These are phyloP conservation scores for Astrephomene gubernaculifera DNA, from an alignment of 139 green algal genomes.

Conservation along the genomic window DNA sequence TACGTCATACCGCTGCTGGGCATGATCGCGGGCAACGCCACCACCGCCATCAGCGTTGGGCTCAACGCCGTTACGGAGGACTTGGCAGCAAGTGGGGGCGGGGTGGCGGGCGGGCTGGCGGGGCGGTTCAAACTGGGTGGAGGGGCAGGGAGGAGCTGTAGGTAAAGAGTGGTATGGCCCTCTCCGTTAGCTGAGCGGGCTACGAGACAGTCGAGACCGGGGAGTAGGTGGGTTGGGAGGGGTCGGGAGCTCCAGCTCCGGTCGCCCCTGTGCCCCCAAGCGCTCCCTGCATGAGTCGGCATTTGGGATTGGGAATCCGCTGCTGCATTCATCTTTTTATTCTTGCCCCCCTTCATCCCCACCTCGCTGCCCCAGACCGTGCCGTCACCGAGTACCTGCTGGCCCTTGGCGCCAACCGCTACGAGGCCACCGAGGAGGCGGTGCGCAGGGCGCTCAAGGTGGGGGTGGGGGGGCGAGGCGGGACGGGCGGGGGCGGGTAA, in stretches of 20 bases:
- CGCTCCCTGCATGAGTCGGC: too few relatives aligned
- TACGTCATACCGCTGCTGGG: slow-evolving; percentile 80
- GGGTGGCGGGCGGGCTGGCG: too few relatives aligned
- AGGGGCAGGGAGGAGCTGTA: not conserved
- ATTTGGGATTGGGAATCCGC: too few relatives aligned
- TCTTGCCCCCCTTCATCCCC: too few relatives aligned
- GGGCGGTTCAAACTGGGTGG: too few relatives aligned
- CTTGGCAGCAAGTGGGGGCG: slow-evolving; percentile 59
- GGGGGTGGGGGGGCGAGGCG: too few relatives aligned
- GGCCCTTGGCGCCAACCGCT: slow-evolving; percentile 78
- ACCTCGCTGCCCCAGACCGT: slow-evolving; percentile 49
- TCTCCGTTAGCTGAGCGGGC: too few relatives aligned
- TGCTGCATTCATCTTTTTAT: too few relatives aligned
- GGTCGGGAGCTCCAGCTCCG: not conserved
- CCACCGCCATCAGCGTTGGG: slow-evolving; percentile 79
- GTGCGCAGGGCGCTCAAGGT: slow-evolving; percentile 52
- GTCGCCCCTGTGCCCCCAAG: too few relatives aligned
- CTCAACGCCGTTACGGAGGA: slow-evolving; percentile 77
- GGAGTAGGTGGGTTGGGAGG: not conserved
- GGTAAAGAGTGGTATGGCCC: not conserved
- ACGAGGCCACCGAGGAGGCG: slow-evolving; percentile 73
- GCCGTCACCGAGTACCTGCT: slow-evolving; percentile 81
- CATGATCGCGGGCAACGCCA: slow-evolving; percentile 89
- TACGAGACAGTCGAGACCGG: too few relatives aligned
- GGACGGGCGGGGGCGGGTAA: too few relatives aligned